These are phyloP conservation scores for Fraxinus xanthoxyloides DNA, from an alignment of 305 asterid genomes.

Conservation along the genomic window DNA sequence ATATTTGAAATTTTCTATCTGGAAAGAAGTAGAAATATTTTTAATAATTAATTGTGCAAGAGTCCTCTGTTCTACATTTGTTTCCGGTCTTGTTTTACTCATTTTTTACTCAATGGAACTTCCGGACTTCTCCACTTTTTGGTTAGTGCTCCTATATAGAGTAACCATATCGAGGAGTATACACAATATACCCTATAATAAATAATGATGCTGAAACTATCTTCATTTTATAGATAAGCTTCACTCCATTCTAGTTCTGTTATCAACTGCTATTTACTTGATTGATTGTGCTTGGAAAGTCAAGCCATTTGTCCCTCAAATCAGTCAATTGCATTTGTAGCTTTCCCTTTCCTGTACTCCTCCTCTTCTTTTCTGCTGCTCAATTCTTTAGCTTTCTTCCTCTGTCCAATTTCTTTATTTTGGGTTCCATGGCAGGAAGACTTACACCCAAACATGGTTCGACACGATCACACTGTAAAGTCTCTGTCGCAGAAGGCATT, in stretches of 20 bases:
- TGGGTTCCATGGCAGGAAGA: constrained; percentile 44
- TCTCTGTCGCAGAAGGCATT: constrained; percentile 31
- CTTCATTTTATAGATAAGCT: constrained; percentile 3
- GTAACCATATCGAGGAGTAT: constrained; percentile 3
- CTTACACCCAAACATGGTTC: constrained; percentile 31
- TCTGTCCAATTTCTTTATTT: constrained; percentile 13
- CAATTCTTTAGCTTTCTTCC: constrained; percentile 5
- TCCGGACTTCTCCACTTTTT: not conserved
- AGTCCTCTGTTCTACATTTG: not conserved
- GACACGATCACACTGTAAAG: constrained; percentile 28
- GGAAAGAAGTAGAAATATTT: not conserved
- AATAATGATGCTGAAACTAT: constrained; percentile 3
- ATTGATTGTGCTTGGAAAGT: constrained; percentile 19
- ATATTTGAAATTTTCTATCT: not conserved
- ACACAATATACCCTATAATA: constrained; percentile 7
- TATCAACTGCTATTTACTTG: constrained; percentile 10
- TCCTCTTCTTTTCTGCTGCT: not conserved
- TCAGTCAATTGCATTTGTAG: not conserved
- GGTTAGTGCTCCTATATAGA: constrained; percentile 10
- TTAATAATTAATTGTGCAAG: not conserved
- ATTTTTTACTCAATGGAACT: not conserved
- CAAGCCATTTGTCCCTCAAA: not conserved
- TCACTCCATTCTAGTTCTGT: constrained; percentile 1
- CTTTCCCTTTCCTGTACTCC: not conserved
- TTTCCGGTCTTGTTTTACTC: not conserved